Evolutionary conservation across 129 eudicot genomes (phyloP), one percentile per base, ranked within the genome.

Genomic region (Tanacetum coccineum): DNA sequence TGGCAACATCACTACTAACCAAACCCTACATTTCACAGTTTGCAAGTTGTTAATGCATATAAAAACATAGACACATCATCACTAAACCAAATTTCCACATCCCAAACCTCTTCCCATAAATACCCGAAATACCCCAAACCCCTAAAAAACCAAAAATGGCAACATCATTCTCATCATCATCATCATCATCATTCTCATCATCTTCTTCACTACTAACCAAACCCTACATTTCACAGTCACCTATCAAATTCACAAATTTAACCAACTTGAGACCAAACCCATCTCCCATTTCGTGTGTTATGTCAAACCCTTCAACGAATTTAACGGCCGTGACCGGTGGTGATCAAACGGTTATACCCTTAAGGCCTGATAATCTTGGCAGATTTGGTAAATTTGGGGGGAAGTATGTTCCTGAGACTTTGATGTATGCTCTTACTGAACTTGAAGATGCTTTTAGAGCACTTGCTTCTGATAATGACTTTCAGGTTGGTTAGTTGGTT

Each of bases 341-440:
- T 15, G 36, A 47, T 30, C 39, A 59, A 11, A 13, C 64, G 53
- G 72, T 54, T 6, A 62, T 71, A 47, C 74, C 60, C 48, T 85
- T 60, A 28, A 78, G 85, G 11, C 95, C 95, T 28, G 95, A 87
- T 66, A 77, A 86, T 4, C 81, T 87, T 67, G 95, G 91, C 32
- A 71, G 95, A 15, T 84, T 87, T 59, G 96, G 96, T 0, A 89
- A 83, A 74, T 89, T 78, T 60, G 96, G 96, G 5, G 96, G 96
- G 1, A 85, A 85, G 32, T 89, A 81, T 59, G 93, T 89, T 2
- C 93, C 96, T 15, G 93, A 89, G 53, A 89, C 93, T 45, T 83
- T 89, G 17, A 85, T 89, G 92, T 62, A 75, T 49, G 89, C 87
- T 22, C 85, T 89, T 45, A 28, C 87, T 11, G 85, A 85, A 75